These are phyloP conservation scores for Fraxinus baroniana DNA, from an alignment of 305 asterid genomes.

Conservation along the genomic window DNA sequence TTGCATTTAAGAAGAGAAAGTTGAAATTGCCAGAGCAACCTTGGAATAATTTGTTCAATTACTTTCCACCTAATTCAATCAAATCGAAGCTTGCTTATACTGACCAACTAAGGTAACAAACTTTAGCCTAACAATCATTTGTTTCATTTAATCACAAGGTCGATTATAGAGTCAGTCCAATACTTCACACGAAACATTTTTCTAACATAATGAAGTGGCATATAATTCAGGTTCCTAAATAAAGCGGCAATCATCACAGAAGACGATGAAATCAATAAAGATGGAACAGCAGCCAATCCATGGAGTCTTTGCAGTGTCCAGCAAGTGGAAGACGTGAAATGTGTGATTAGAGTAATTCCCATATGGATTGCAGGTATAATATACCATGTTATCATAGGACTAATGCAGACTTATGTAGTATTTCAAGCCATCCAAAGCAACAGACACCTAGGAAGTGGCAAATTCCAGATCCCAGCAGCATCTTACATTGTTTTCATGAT, in stretches of 20 bases:
- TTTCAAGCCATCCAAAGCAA: conserved; percentile 54
- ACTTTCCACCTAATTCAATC: conserved; percentile 34
- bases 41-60: conserved; percentile 32
- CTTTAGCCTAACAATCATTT: background rate
- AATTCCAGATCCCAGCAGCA: conserved; percentile 49
- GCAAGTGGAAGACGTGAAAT: conserved; percentile 49
- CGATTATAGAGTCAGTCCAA: background rate
- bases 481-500: conserved; percentile 42
- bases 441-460: conserved; percentile 28
- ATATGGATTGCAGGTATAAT: conserved; percentile 48
- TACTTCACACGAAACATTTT: background rate
- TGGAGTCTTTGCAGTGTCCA: conserved; percentile 51
- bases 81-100: conserved; percentile 49
- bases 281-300: conserved; percentile 43
- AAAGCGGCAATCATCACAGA: conserved; percentile 55
- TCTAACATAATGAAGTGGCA: background rate
- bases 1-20: conserved; percentile 42
- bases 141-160: background rate
- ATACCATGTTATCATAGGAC: conserved; percentile 35
- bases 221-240: conserved; percentile 43
- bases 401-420: conserved; percentile 41
- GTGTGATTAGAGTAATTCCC: conserved; percentile 46
- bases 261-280: conserved; percentile 32
- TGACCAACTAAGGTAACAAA: conserved; percentile 43
- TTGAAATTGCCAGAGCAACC: conserved; percentile 39